These are phyloP conservation scores for Populus euphratica DNA, from an alignment of 345 rosid species.

Conservation along the genomic window DNA sequence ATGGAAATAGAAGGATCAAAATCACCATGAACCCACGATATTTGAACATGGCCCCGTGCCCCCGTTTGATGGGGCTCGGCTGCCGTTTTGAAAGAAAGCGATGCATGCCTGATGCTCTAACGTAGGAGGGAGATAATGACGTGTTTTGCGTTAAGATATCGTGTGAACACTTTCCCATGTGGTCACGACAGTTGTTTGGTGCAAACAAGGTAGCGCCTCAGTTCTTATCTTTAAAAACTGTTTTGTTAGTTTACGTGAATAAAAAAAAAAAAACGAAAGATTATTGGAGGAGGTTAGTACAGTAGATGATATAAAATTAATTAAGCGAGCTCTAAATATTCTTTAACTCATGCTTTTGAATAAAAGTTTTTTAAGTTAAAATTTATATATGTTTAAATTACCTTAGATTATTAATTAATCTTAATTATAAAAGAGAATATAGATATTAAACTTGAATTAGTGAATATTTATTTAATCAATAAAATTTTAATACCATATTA, in stretches of 20 bases:
- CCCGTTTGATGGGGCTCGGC: not conserved
- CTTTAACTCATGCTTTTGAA: no score
- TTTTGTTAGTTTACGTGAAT: constrained; percentile 14
- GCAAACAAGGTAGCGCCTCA: constrained; percentile 21
- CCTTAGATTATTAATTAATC: no score
- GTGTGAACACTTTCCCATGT: not conserved
- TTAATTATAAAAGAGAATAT: no score
- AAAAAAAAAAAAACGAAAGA: no score
- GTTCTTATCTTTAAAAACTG: constrained; percentile 1
- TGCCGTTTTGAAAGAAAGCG: not conserved
- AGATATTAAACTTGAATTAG: no score
- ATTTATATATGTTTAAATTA: no score
- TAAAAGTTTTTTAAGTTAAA: no score
- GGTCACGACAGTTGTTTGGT: constrained; percentile 21
- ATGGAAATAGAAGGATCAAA: not conserved
- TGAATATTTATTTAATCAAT: no score
- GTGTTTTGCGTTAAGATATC: not conserved
- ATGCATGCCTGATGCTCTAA: not conserved
- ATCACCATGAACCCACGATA: not conserved
- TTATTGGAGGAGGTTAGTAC: no score
- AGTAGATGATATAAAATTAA: no score
- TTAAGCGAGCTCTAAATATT: no score
- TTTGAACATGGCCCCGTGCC: not conserved
- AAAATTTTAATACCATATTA: no score
- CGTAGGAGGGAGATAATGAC: not conserved